Conservation (phyloP, 2,329 filamentous ascomycete genomes). For the Aspergillus transmontanensis region DNA sequence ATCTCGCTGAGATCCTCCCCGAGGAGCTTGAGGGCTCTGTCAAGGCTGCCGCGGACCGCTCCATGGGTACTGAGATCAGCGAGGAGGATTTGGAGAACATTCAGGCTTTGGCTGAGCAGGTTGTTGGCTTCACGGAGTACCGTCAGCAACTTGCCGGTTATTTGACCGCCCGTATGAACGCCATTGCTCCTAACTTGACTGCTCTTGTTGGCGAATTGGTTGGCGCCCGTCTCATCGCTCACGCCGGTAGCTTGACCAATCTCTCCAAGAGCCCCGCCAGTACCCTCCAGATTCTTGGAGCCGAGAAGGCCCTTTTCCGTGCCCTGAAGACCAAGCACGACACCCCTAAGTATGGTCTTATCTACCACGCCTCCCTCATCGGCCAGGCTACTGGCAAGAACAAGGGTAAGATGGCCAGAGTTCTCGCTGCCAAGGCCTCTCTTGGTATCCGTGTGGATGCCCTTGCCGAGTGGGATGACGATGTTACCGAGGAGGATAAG, state of each 20-base stretch:
- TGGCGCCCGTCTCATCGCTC: constrained; percentile 90
- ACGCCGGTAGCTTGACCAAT: constrained; percentile 91
- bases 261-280: constrained; percentile 92
- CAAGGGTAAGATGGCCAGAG: constrained; percentile 98
- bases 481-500: constrained; percentile 86
- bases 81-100: constrained; percentile 93
- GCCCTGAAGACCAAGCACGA: constrained; percentile 99
- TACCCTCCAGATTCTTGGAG: constrained; percentile 96
- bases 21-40: constrained; percentile 92
- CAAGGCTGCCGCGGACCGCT: constrained; percentile 92
- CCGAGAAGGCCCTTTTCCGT: constrained; percentile 97
- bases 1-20: constrained; percentile 87
- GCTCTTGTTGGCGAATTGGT: constrained; percentile 91
- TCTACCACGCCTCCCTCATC: constrained; percentile 90
- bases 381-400: constrained; percentile 97
- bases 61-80: constrained; percentile 97
- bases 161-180: constrained; percentile 89
- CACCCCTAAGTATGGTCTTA: constrained; percentile 96
- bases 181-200: constrained; percentile 94
- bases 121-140: constrained; percentile 89
- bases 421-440: constrained; percentile 90
- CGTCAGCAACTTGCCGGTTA: constrained; percentile 85
- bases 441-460: constrained; percentile 93
- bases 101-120: constrained; percentile 85
- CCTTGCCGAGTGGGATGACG: constrained; percentile 74